Evolutionary conservation across 2,329 filamentous ascomycete species (phyloP), one percentile per base, ranked within the genome.

Genomic region (Fonsecaea multimorphosa): DNA sequence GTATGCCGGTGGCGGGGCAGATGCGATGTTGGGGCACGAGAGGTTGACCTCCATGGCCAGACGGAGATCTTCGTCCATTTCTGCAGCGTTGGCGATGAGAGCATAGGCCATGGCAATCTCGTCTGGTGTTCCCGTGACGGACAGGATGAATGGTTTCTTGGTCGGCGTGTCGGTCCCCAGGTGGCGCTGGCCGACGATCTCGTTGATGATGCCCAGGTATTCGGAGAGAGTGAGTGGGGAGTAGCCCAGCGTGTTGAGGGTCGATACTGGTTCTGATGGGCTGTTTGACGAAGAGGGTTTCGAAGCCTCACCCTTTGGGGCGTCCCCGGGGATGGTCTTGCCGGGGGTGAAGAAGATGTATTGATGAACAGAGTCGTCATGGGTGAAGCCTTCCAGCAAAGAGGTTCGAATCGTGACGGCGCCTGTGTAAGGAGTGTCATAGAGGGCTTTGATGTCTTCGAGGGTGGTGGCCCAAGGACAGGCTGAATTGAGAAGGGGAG

Each of bases 1-100:
- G 74, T 93, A 93, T 0, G 91, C 91, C 5, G 91, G 90, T 0
- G 91, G 91, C 0, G 90, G 87, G 54, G 84, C 84, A 19, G 80
- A 79, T 0, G 84, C 82, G 57, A 93, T 93, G 72, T 94, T 93
- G 0, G 91, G 91, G 71, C 91, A 93, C 34, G 86, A 90, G 32
- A 93, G 84, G 74, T 94, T 94, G 72, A 93, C 81, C 76, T 94
- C 91, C 81, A 93, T 86, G 19, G 87, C 87, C 0, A 91, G 79
- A 1, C 82, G 81, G 69, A 87, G 75, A 65, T 72, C 71, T 68
- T 1, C 73, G 70, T n/a, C 82, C 65, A 3, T 80, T 27, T 80
- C 82, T 16, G 70, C 70, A 5, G 69, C 69, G 46, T 73, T 64
- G 74, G 73, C 75, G 65, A 90, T 83, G 14, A 79, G 76, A 0